phyloP scores from a whole-genome alignment of 345 rosid species.

The Dimocarpus longan region DNA sequence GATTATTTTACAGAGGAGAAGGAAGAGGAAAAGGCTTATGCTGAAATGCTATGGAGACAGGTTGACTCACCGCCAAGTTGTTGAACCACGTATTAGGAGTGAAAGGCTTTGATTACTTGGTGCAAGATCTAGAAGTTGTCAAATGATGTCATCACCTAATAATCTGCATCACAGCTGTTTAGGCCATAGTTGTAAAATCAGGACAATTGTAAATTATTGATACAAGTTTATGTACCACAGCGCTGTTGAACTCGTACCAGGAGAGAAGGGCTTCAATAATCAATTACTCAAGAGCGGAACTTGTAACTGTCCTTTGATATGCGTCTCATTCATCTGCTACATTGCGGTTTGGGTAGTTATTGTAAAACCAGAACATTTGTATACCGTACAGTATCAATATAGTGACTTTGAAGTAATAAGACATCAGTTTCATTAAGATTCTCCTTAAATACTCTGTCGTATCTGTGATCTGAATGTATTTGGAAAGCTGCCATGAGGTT shows the following conservation, averaged over 20 bases:
- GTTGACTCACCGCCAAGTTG: conserved; percentile 64
- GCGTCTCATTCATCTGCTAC: not conserved
- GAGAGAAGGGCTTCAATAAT: conserved; percentile 9
- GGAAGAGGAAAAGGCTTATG: conserved; percentile 78
- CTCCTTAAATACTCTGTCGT: not conserved
- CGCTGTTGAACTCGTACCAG: conserved; percentile 36
- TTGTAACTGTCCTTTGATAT: not conserved
- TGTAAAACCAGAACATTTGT: not conserved
- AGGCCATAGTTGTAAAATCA: not conserved
- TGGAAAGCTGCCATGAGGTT: not conserved
- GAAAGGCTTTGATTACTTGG: conserved; percentile 2
- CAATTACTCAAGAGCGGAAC: not conserved
- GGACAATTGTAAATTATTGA: not conserved
- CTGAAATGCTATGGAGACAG: conserved; percentile 68
- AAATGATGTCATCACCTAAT: not conserved
- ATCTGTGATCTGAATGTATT: not conserved
- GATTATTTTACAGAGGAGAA: conserved; percentile 55
- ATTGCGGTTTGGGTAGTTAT: not conserved
- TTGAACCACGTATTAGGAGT: conserved; percentile 21
- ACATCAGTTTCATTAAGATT: not conserved
- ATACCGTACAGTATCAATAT: not conserved
- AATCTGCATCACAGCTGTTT: not conserved
- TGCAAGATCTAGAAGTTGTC: no score
- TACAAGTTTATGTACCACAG: conserved; percentile 53
- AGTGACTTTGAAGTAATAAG: not conserved